Base-by-base conservation (phyloP, 176 grass and related monocot genomes). In the Cymbopogon citratus region DNA sequence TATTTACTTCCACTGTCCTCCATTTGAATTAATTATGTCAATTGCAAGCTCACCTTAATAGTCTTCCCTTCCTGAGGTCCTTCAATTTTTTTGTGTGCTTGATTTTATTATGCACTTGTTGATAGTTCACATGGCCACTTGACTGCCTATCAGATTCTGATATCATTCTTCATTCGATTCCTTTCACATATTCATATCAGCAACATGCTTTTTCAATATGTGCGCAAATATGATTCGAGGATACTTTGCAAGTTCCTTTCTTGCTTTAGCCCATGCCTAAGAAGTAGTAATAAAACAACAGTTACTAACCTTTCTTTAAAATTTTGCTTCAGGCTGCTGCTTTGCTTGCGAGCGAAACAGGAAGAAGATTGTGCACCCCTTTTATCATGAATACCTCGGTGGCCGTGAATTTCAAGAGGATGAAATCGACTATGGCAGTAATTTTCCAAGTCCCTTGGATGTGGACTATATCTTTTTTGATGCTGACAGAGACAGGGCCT, bases 401-500 rank as follows among this genome's bases (percentile, higher is more conserved):
- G 72, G 23, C 62, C 23, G 3, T 65, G 45, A 84, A 27, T 76
- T 84, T 76, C 62, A 84, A 6, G 23, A 67, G 45, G 72, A 76
- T 39, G 81, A 84, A 56, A 7, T 84, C 9, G 10, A 84, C 36
- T 16, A 12, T 48, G 33, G 8, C 31, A 10, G 2, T 48, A 7
- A 48, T 82, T 48, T 46, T 12, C 38, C 2, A 12, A 34, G 14
- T 35, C 68, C 80, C 2, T 15, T 82, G 69, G 80, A 82, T 73
- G 69, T 63, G 10, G 54, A 82, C 69, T 82, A 73, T n/a, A 63
- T 73, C 9, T 63, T 82, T 35, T 82, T 73, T 82, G 18, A 82
- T 25, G 54, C 80, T 25, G 26, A 9, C 3, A 82, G 69, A 25
- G 69, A 82, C 68, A 34, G 12, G 27, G 38, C 4, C 19, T 62